Conservation (phyloP, 495 filamentous ascomycete species). For the Aspergillus ellipticus region DNA sequence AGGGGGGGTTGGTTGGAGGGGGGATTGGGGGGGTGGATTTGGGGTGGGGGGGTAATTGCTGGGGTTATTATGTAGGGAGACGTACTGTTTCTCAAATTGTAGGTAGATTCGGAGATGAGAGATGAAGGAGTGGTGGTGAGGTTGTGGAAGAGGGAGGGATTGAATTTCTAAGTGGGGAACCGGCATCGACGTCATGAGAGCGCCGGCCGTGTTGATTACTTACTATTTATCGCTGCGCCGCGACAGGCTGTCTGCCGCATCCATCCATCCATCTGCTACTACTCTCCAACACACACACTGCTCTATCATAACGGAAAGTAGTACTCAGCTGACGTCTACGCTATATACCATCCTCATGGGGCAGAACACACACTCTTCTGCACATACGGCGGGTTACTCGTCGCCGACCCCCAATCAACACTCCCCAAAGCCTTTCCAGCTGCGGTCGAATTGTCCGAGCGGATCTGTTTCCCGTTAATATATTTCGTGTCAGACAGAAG, state of each 20-base stretch:
- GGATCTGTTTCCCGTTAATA: neutral
- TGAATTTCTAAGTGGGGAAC: neutral
- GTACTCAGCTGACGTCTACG: too few relatives aligned
- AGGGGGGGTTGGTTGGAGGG: neutral
- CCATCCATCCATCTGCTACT: neutral
- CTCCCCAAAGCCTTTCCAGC: constrained; percentile 8
- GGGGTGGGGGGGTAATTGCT: neutral
- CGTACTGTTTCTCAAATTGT: neutral
- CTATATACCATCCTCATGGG: neutral
- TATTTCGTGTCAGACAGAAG: neutral
- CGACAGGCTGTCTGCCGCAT: neutral
- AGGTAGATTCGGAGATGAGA: neutral
- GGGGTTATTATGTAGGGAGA: neutral
- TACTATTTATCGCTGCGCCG: neutral
- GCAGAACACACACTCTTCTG: constrained; percentile 4
- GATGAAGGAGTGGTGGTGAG: neutral
- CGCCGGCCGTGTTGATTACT: neutral
- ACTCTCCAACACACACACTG: neutral
- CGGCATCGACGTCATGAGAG: constrained; percentile 20
- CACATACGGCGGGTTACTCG: constrained; percentile 10
- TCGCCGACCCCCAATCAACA: constrained; percentile 8
- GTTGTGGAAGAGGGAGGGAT: neutral
- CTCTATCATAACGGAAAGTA: neutral
- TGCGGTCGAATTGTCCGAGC: constrained; percentile 6
- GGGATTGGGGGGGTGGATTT: neutral